Evolutionary conservation across 208 protist genomes (phyloP).

Genomic region (Trypanosoma rangeli): DNA sequence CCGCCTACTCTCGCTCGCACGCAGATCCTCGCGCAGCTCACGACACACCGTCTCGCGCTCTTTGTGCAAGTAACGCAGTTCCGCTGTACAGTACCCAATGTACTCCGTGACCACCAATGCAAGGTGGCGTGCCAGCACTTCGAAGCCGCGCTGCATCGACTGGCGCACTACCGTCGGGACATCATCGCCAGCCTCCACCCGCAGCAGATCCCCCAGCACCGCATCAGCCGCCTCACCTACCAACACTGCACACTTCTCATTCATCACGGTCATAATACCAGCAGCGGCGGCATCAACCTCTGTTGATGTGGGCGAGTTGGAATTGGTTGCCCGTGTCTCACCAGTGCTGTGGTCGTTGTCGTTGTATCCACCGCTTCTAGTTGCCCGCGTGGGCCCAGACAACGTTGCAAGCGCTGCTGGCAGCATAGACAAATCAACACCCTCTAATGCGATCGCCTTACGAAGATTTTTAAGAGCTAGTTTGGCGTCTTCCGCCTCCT

Average conservation of each 20-base stretch:
- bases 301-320: not conserved
- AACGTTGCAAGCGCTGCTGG: conserved; percentile 11
- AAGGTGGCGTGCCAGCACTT: conserved; percentile 14
- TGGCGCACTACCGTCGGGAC: conserved; percentile 22
- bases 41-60: conserved; percentile 20
- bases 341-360: not conserved
- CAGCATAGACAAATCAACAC: conserved; percentile 25
- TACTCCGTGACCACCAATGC: conserved; percentile 5
- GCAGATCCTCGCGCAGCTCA: conserved; percentile 14
- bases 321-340: not conserved
- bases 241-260: conserved; percentile 17
- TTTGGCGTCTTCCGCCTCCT: conserved; percentile 24
- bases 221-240: conserved; percentile 12
- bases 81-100: conserved; percentile 9
- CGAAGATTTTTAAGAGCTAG: conserved; percentile 22
- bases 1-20: conserved; percentile 10
- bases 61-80: conserved; percentile 9
- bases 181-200: conserved; percentile 32
- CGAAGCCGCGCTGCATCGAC: conserved; percentile 23
- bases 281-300: not conserved
- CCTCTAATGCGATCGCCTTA: conserved; percentile 20
- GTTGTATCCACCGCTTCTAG: not conserved
- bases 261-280: conserved; percentile 10
- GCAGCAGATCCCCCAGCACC: conserved; percentile 27
- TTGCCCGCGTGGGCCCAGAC: not conserved